Evolutionary conservation across 164 flowering plant genomes (phyloP).

Genomic region (Magnolia officinalis): DNA sequence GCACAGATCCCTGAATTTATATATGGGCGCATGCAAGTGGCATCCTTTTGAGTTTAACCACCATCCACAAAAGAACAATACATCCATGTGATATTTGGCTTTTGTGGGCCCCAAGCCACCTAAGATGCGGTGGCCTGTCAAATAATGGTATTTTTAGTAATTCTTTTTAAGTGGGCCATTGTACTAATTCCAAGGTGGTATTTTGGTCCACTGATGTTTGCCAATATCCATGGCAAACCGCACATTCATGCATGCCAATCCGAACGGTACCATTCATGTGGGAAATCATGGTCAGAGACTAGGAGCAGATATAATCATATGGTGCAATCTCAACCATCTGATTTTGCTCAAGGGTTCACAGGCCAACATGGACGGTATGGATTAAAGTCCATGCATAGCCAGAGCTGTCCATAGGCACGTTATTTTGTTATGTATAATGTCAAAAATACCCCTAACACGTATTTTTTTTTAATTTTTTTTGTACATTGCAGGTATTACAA

Average conservation of each 20-base stretch:
- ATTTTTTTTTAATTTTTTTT: too few species aligned
- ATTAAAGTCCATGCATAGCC: too few species aligned
- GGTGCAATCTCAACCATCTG: too few species aligned
- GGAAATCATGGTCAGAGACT: background rate
- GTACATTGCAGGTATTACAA: conserved; percentile 63
- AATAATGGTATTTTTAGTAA: background rate
- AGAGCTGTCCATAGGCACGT: too few species aligned
- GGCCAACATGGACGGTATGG: too few species aligned
- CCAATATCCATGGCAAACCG: background rate
- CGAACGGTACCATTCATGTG: background rate
- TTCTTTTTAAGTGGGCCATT: too few species aligned
- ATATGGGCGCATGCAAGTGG: background rate
- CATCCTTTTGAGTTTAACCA: background rate
- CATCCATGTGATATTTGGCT: background rate
- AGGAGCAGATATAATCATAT: too few species aligned
- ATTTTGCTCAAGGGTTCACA: too few species aligned
- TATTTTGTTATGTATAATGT: too few species aligned
- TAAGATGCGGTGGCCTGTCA: background rate
- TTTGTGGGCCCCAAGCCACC: background rate
- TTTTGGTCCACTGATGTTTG: background rate
- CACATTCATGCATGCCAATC: background rate
- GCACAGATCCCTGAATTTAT: background rate
- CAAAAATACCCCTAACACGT: too few species aligned
- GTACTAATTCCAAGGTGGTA: background rate
- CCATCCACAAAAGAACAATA: background rate